These are phyloP conservation scores for Setaria viridis DNA, from an alignment of 202 grass and related monocot species.

Conservation along the genomic window DNA sequence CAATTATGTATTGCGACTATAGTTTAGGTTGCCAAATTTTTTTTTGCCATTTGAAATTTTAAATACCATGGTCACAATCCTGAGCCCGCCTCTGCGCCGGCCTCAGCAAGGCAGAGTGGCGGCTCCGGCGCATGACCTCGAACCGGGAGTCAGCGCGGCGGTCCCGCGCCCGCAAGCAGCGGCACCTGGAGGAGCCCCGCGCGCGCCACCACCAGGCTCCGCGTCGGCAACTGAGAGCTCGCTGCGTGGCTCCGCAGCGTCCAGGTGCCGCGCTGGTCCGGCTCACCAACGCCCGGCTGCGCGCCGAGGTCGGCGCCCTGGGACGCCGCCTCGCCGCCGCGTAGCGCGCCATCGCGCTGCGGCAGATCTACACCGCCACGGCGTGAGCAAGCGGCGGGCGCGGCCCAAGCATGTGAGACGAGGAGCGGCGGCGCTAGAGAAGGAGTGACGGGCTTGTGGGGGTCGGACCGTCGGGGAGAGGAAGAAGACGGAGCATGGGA, in stretches of 20 bases:
- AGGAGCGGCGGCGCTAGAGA: no score
- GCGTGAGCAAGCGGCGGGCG: no score
- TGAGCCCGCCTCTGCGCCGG: no score
- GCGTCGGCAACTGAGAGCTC: conserved; percentile 43
- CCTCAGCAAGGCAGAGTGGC: conserved; percentile 19
- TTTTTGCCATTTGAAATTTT: no score
- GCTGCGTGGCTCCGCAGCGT: conserved; percentile 31
- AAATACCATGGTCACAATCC: no score
- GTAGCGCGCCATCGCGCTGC: conserved; percentile 43
- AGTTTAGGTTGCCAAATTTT: no score
- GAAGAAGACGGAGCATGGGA: no score
- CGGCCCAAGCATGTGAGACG: no score
- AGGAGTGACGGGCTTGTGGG: no score
- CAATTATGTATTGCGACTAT: no score
- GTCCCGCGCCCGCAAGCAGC: conserved; percentile 74
- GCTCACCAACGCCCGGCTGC: conserved; percentile 47
- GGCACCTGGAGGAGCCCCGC: conserved; percentile 58
- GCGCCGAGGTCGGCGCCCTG: conserved; percentile 47
- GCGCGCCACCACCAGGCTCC: conserved; percentile 34
- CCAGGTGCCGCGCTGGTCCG: conserved; percentile 33
- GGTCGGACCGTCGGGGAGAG: no score
- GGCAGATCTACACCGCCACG: conserved; percentile 40
- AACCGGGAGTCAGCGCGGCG: conserved; percentile 83
- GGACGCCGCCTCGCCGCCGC: conserved; percentile 56
- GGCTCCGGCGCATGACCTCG: conserved; percentile 62